A percentile compares a stretch with the other conserved stretches of the same genome.
These are phyloP conservation scores for Naematelia encephala DNA, from an alignment of 768 basidiomycete species.

Conservation along the genomic window DNA sequence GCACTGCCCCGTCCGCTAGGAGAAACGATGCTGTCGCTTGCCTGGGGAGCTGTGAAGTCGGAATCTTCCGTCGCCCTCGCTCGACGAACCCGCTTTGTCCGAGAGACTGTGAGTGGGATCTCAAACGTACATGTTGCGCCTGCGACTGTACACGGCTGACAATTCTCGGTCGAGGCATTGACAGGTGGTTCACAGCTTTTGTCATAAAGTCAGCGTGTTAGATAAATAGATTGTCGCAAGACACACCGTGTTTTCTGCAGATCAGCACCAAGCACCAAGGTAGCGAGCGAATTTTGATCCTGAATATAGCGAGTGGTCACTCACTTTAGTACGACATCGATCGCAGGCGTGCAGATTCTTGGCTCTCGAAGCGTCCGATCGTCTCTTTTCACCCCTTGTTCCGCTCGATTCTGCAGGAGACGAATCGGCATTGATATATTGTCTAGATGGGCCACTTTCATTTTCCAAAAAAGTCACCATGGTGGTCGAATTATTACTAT, in stretches of 20 bases:
- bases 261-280: background rate
- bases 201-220: background rate
- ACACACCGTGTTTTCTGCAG: background rate
- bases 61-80: background rate
- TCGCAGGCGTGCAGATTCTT: constrained; percentile 1
- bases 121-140: background rate
- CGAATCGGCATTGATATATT: background rate
- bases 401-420: too few relatives aligned
- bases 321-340: background rate
- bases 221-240: background rate
- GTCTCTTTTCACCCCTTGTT: too few relatives aligned
- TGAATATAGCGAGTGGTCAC: background rate
- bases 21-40: background rate
- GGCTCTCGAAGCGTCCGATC: too few relatives aligned
- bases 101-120: background rate
- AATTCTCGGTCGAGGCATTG: background rate
- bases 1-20: background rate
- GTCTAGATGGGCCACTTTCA: too few relatives aligned
- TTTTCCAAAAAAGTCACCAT: too few relatives aligned
- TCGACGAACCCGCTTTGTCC: background rate
- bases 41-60: background rate
- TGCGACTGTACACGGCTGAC: background rate
- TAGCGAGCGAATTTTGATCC: too few relatives aligned
- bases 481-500: too few relatives aligned
- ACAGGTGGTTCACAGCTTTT: background rate